Evolutionary conservation across 1,284 basidiomycete species (phyloP).

Genomic region (Schizophyllum commune): DNA sequence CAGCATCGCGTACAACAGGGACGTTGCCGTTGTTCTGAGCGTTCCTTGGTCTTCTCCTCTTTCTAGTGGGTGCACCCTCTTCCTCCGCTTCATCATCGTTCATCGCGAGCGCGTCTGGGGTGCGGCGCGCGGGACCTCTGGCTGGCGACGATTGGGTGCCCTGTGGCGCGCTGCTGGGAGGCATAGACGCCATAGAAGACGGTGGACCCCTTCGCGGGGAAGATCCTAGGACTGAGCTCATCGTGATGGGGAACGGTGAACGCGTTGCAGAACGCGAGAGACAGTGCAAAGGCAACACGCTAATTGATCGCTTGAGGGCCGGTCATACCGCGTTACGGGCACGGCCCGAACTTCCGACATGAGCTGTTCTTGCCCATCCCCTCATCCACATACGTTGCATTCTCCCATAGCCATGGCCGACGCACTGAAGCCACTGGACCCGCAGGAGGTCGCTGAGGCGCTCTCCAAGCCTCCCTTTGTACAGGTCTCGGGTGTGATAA

Average conservation of each 20-base stretch:
- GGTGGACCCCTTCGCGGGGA: not conserved
- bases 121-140: constrained; percentile 33
- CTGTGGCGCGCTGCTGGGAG: constrained; percentile 62
- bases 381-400: not conserved
- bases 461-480: constrained; percentile 65
- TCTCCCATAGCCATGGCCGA: constrained; percentile 28
- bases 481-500: constrained; percentile 58
- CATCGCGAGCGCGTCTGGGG: constrained; percentile 54
- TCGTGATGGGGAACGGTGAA: not conserved
- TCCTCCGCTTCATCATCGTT: constrained; percentile 50
- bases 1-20: constrained; percentile 83
- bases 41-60: constrained; percentile 39
- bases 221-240: not conserved
- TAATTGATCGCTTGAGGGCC: constrained; percentile 7
- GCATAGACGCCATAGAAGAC: constrained; percentile 33
- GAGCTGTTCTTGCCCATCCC: not conserved
- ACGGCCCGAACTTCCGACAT: not conserved
- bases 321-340: constrained; percentile 2
- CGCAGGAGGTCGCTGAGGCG: constrained; percentile 48
- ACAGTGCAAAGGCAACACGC: not conserved
- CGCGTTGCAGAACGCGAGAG: not conserved
- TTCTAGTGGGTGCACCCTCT: constrained; percentile 28
- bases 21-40: constrained; percentile 53
- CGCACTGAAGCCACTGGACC: constrained; percentile 52
- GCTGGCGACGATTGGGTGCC: constrained; percentile 36